Evolutionary conservation across 106 monocot genomes (phyloP).

Genomic region (Gastrodia elata): DNA sequence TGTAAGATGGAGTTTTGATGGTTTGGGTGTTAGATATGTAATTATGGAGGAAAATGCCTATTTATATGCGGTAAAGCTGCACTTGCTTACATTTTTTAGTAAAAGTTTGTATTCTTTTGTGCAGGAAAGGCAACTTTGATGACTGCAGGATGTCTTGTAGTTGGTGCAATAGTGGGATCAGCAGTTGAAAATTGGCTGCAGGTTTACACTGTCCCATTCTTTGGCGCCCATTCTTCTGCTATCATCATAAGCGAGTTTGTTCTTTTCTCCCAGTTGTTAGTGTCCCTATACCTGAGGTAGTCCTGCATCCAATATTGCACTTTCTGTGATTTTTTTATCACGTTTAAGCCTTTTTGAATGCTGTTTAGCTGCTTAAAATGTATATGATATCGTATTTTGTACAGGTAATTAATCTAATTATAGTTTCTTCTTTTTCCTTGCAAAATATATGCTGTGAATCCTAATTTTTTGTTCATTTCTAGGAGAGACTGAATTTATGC

Average conservation of each 20-base stretch:
- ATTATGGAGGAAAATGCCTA: too few species aligned
- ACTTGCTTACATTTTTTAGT: background rate
- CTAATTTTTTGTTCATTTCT: too few species aligned
- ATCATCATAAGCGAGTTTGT: conserved; percentile 93
- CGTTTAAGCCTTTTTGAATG: background rate
- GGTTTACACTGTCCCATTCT: conserved; percentile 87
- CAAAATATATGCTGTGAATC: background rate
- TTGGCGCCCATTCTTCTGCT: conserved; percentile 82
- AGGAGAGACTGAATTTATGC: too few species aligned
- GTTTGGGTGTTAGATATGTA: too few species aligned
- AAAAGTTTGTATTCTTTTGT: background rate
- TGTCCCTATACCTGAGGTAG: conserved; percentile 78
- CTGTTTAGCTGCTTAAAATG: conserved; percentile 7
- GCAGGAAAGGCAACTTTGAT: conserved; percentile 80
- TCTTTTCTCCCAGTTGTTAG: conserved; percentile 74
- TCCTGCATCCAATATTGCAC: background rate
- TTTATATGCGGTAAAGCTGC: background rate
- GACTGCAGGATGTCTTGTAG: conserved; percentile 66
- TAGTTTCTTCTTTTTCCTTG: background rate
- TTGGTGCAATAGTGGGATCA: conserved; percentile 71
- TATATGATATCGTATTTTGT: background rate
- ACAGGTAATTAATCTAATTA: conserved; percentile 4
- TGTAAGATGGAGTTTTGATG: too few species aligned
- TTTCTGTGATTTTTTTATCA: background rate
- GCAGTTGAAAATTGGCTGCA: conserved; percentile 79